phyloP scores from a whole-genome alignment of 139 green algal genomes.

The Eudorina sp. region DNA sequence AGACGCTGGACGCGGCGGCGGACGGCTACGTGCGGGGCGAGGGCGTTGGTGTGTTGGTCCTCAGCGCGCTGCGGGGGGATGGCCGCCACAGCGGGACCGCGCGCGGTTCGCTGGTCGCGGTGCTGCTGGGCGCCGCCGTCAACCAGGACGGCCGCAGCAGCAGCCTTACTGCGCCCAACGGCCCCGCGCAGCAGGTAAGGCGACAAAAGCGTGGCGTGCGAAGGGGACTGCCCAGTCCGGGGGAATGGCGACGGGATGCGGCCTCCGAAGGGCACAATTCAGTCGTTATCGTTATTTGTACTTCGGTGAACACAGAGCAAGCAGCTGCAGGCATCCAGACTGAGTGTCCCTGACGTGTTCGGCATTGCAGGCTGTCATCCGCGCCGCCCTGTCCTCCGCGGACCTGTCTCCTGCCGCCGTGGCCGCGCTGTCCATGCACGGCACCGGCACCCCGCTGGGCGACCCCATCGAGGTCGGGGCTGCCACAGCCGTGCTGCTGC shows the following conservation, averaged over 20 bases:
- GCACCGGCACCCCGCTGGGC: constrained; percentile 89
- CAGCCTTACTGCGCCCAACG: constrained; percentile 90
- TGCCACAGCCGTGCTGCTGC: constrained; percentile 54
- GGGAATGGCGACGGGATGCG: too few relatives aligned
- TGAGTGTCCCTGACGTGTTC: too few relatives aligned
- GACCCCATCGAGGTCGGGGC: constrained; percentile 78
- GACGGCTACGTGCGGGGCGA: constrained; percentile 91
- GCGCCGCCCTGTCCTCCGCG: constrained; percentile 60
- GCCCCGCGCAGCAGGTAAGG: constrained; percentile 86
- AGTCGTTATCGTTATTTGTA: too few relatives aligned
- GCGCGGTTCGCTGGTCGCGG: neutral
- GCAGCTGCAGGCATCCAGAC: too few relatives aligned
- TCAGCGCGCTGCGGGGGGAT: constrained; percentile 31
- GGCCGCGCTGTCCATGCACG: constrained; percentile 76
- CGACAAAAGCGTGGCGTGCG: too few relatives aligned
- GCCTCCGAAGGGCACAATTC: too few relatives aligned
- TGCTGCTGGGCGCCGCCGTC: constrained; percentile 77
- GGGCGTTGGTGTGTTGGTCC: constrained; percentile 52
- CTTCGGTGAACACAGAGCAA: too few relatives aligned
- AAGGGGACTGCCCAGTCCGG: too few relatives aligned
- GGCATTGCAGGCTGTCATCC: constrained; percentile 81
- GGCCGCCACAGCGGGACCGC: neutral
- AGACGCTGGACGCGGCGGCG: constrained; percentile 82
- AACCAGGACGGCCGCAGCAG: constrained; percentile 94
- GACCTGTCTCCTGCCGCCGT: constrained; percentile 55